Percentiles rank a stretch among this genome's conserved stretches.
Evolutionary conservation across 345 rosid genomes (phyloP).

Genomic region (Populus deltoides): DNA sequence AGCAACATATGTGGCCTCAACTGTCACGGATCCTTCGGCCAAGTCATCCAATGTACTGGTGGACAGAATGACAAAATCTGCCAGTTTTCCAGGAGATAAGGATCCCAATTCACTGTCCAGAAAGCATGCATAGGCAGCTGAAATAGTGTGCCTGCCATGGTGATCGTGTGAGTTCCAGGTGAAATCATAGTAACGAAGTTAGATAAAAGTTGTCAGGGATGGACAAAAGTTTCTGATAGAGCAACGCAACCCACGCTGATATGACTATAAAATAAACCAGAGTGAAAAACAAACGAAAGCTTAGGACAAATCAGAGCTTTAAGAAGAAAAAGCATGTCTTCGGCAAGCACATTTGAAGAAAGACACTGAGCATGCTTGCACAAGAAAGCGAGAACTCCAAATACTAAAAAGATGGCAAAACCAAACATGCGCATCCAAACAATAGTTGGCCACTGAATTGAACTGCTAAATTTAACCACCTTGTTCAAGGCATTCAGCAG

Average conservation of each 20-base stretch:
- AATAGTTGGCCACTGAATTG: no score
- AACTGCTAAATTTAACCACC: no score
- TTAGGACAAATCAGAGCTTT: no score
- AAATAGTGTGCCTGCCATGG: constrained; percentile 66
- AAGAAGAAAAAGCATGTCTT: background rate
- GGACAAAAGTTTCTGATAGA: no score
- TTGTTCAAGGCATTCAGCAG: no score
- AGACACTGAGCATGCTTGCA: no score
- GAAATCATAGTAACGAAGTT: background rate
- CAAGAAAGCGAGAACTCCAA: no score
- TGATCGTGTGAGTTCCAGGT: background rate
- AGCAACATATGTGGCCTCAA: constrained; percentile 62
- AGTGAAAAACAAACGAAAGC: no score
- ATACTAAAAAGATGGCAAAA: no score
- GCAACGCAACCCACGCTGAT: no score
- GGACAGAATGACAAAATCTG: constrained; percentile 74
- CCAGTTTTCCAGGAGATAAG: constrained; percentile 63
- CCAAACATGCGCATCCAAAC: no score
- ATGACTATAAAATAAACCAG: no score
- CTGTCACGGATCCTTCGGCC: constrained; percentile 48
- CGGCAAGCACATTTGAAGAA: background rate
- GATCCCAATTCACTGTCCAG: constrained; percentile 77
- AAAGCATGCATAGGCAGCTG: constrained; percentile 83
- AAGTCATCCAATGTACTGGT: constrained; percentile 57
- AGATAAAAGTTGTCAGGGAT: background rate